Evolutionary conservation across 148 eudicot genomes (phyloP).

Genomic region (Persicaria maculosa): DNA sequence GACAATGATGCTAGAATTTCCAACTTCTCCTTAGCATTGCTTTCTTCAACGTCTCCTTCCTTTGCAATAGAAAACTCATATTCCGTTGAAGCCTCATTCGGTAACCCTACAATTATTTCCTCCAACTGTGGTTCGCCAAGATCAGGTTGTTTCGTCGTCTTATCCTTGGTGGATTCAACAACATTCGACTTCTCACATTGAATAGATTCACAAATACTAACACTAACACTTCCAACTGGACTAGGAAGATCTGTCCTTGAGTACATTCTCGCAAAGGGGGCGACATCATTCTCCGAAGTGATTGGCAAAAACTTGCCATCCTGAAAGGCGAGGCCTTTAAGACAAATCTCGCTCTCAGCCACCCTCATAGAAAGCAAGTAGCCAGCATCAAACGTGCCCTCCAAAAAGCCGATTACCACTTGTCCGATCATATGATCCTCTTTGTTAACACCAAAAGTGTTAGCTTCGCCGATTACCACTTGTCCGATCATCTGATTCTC

Average conservation of each 20-base stretch:
- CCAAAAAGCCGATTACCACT: constrained; percentile 39
- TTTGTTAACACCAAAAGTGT: not conserved
- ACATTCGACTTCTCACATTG: no score
- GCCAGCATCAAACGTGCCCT: constrained; percentile 47
- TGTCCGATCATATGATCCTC: constrained; percentile 39
- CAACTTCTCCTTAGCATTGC: not conserved
- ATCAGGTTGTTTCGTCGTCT: no score
- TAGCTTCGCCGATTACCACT: constrained; percentile 39
- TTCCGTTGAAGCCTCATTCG: not conserved
- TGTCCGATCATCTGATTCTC: constrained; percentile 37
- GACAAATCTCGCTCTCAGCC: constrained; percentile 7
- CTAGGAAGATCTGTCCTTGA: constrained; percentile 26
- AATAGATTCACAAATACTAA: no score
- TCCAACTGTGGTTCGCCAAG: no score
- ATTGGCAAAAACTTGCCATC: constrained; percentile 33
- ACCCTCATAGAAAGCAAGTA: constrained; percentile 34
- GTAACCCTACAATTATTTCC: not conserved
- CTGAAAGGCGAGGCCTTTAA: constrained; percentile 43
- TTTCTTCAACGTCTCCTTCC: not conserved
- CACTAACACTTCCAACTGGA: constrained; percentile 9
- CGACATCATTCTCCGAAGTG: constrained; percentile 41
- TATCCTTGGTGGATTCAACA: not conserved
- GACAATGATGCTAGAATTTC: not conserved
- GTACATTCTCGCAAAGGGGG: constrained; percentile 33
- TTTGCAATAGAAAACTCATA: not conserved